phyloP scores from a whole-genome alignment of 345 rosid genomes.

The Geranium brycei region DNA sequence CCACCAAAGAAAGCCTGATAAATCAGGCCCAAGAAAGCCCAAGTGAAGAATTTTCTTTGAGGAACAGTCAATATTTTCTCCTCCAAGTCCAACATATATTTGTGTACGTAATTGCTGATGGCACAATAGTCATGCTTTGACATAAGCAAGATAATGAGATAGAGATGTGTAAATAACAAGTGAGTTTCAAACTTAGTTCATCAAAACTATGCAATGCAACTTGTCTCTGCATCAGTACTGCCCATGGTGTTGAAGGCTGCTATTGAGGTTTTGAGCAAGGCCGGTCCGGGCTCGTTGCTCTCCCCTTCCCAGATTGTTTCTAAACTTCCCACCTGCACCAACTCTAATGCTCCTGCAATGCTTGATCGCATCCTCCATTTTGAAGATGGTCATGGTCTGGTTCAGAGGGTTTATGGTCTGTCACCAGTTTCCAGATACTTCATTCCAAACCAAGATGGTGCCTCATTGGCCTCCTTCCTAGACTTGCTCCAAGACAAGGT shows the following conservation, averaged over 20 bases:
- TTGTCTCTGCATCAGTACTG: constrained; percentile 22
- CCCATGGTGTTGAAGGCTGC: constrained; percentile 32
- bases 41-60: no score
- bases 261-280: constrained; percentile 18
- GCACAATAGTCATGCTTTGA: no score
- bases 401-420: background rate
- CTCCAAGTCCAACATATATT: no score
- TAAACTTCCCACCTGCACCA: constrained; percentile 9
- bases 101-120: no score
- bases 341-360: constrained; percentile 11
- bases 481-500: constrained; percentile 5
- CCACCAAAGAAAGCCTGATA: no score
- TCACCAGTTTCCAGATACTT: background rate
- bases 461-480: background rate
- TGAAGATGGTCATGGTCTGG: background rate
- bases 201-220: constrained; percentile 26
- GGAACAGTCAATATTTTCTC: no score
- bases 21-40: no score
- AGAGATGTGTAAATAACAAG: no score
- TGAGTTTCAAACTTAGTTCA: no score
- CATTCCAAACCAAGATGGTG: background rate
- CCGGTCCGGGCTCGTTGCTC: constrained; percentile 23
- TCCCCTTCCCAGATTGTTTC: constrained; percentile 24
- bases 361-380: constrained; percentile 24
- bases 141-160: no score